Percentiles rank a stretch among this genome's conserved stretches.
Conservation (phyloP, 257 asterid genomes). For the Lavandula angustifolia region DNA sequence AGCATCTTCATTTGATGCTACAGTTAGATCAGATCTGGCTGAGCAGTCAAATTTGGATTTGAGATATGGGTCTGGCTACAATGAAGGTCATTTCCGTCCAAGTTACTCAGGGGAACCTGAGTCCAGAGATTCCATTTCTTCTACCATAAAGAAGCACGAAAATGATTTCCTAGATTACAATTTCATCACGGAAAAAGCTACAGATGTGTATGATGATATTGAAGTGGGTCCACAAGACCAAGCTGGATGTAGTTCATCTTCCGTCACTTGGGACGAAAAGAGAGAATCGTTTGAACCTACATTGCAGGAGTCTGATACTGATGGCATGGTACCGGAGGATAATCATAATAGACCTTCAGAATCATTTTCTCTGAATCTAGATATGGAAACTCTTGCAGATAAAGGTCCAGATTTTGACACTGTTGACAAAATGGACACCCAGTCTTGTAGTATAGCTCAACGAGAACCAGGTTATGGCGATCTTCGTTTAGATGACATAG, state of each 20-base stretch:
- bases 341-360: conserved; percentile 38
- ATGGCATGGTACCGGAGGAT: conserved; percentile 37
- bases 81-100: conserved; percentile 51
- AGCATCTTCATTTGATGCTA: conserved; percentile 49
- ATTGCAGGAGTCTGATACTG: conserved; percentile 40
- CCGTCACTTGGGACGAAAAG: conserved; percentile 59
- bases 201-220: conserved; percentile 46
- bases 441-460: conserved; percentile 34
- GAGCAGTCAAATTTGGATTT: conserved; percentile 53
- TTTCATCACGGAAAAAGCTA: conserved; percentile 48
- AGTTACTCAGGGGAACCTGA: conserved; percentile 57
- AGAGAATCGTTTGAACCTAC: conserved; percentile 42
- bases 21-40: conserved; percentile 50
- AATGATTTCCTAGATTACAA: conserved; percentile 48
- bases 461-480: conserved; percentile 34
- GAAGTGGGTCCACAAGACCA: conserved; percentile 45
- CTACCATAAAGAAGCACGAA: conserved; percentile 48
- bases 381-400: conserved; percentile 34
- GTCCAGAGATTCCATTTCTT: conserved; percentile 54
- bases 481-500: conserved; percentile 48
- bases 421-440: conserved; percentile 33
- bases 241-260: conserved; percentile 51
- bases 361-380: conserved; percentile 40
- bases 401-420: conserved; percentile 38
- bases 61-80: conserved; percentile 51